Conservation (phyloP, 768 basidiomycete species). For the Serendipita sp. region DNA sequence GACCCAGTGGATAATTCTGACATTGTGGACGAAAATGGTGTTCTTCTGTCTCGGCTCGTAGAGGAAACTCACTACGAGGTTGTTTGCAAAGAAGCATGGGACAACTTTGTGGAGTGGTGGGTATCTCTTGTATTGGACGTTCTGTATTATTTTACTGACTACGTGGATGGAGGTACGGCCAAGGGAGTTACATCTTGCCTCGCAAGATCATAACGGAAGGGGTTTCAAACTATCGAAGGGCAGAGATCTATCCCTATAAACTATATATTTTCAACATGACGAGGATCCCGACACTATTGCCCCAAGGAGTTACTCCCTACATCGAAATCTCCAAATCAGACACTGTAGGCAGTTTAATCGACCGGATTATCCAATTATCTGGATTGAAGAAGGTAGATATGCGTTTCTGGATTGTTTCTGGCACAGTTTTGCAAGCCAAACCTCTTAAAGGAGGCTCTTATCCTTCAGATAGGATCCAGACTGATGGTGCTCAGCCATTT, state of each 20-base stretch:
- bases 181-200: conserved; percentile 35
- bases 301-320: conserved; percentile 18
- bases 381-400: conserved; percentile 14
- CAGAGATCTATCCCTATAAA: conserved; percentile 60
- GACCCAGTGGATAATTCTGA: conserved; percentile 61
- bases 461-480: conserved; percentile 7
- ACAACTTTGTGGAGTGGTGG: conserved; percentile 49
- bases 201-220: conserved; percentile 53
- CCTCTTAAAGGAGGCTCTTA: conserved; percentile 15
- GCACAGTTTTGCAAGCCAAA: conserved; percentile 14
- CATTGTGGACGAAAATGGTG: conserved; percentile 39
- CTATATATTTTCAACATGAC: conserved; percentile 40
- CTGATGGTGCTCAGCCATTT: conserved; percentile 1
- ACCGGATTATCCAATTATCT: conserved; percentile 27
- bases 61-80: conserved; percentile 62
- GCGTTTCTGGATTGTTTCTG: conserved; percentile 10
- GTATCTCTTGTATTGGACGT: conserved; percentile 16
- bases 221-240: conserved; percentile 26
- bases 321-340: conserved; percentile 37
- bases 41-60: conserved; percentile 22
- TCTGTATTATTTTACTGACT: not conserved
- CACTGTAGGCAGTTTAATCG: conserved; percentile 26
- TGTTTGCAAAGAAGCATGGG: conserved; percentile 59
- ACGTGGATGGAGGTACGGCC: conserved; percentile 46
- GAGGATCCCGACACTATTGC: conserved; percentile 16